A percentile compares a stretch with the other conserved stretches of the same genome.
Conservation (phyloP, 106 monocot species). For the Allium cepa region DNA sequence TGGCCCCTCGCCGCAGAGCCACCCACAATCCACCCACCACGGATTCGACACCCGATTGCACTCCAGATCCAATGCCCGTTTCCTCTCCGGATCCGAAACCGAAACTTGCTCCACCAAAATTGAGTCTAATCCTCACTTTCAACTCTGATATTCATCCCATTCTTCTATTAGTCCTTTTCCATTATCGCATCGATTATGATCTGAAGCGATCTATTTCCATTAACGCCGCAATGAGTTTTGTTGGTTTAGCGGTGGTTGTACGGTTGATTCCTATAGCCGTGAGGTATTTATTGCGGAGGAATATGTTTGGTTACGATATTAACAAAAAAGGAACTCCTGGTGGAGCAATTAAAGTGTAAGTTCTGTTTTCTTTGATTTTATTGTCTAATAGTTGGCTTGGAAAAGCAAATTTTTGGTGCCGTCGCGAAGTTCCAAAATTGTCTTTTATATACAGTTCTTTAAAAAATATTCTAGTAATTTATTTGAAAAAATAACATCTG, state of each 20-base stretch:
- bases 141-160: constrained; percentile 36
- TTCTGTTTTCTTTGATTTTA: background rate
- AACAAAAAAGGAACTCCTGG: constrained; percentile 86
- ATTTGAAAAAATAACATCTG: too few species aligned
- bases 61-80: background rate
- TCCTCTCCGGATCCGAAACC: background rate
- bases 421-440: too few species aligned
- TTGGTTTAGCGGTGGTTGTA: constrained; percentile 46
- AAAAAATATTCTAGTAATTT: too few species aligned
- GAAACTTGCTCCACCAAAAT: constrained; percentile 50
- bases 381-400: too few species aligned
- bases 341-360: constrained; percentile 85
- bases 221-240: constrained; percentile 71
- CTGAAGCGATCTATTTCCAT: constrained; percentile 56
- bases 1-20: constrained; percentile 25
- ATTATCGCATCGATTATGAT: constrained; percentile 57
- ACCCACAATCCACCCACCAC: background rate
- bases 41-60: background rate
- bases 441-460: too few species aligned
- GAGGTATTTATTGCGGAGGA: constrained; percentile 57
- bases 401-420: too few species aligned
- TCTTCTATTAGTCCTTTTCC: constrained; percentile 57
- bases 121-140: constrained; percentile 28
- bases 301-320: constrained; percentile 84
- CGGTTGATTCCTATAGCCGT: constrained; percentile 76